Evolutionary conservation across 805 yeast genomes (phyloP).

Genomic region (Cephaloascus fragrans): DNA sequence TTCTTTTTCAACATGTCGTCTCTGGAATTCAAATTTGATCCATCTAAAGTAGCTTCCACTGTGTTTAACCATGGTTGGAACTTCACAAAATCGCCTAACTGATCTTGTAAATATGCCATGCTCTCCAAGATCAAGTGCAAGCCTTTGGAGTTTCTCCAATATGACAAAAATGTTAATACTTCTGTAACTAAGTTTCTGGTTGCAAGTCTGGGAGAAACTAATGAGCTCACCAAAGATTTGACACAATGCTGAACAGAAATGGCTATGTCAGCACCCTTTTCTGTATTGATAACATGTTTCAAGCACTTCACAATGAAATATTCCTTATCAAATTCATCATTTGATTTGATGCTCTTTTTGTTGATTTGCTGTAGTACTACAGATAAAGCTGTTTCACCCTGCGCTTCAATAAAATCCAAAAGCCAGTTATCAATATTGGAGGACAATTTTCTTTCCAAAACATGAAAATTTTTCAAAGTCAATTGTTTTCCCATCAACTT

Average conservation of each 20-base stretch:
- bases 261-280: slow-evolving; percentile 3
- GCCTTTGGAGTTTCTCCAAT: slow-evolving; percentile 15
- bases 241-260: slow-evolving; percentile 14
- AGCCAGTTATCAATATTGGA: slow-evolving; percentile 19
- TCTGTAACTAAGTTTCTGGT: slow-evolving; percentile 31
- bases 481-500: slow-evolving; percentile 24
- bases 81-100: slow-evolving; percentile 20
- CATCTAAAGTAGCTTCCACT: slow-evolving; percentile 22
- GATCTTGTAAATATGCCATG: slow-evolving; percentile 22
- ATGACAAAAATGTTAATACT: slow-evolving; percentile 25
- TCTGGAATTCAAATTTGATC: not conserved
- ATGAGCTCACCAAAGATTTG: slow-evolving; percentile 24
- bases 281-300: slow-evolving; percentile 20
- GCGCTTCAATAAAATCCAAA: slow-evolving; percentile 22
- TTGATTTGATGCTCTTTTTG: slow-evolving; percentile 30
- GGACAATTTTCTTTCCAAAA: slow-evolving; percentile 21
- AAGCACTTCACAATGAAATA: slow-evolving; percentile 26
- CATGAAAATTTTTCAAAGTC: slow-evolving; percentile 20
- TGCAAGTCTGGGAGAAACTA: slow-evolving; percentile 27
- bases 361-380: slow-evolving; percentile 26
- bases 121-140: slow-evolving; percentile 19
- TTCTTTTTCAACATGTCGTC: not conserved
- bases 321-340: slow-evolving; percentile 33
- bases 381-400: slow-evolving; percentile 32
- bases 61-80: slow-evolving; percentile 32